Percentiles rank a stretch among this genome's conserved stretches.
These are phyloP conservation scores for Daphne laureola DNA, from an alignment of 441 rosid genomes.

Conservation along the genomic window DNA sequence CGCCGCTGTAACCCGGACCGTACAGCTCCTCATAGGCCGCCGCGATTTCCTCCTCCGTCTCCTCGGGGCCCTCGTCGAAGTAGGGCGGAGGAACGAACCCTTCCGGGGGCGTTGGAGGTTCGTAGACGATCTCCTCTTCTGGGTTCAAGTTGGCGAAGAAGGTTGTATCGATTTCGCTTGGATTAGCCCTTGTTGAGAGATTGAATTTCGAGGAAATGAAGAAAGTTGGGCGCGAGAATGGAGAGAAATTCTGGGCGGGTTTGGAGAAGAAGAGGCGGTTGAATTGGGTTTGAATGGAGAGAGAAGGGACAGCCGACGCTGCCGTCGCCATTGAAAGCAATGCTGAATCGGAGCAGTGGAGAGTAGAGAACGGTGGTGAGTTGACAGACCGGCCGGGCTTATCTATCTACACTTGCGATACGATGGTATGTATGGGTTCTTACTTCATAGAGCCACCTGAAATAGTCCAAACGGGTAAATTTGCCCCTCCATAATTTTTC, in stretches of 20 bases:
- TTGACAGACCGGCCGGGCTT: constrained; percentile 10
- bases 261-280: constrained; percentile 4
- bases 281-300: constrained; percentile 18
- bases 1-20: constrained; percentile 75
- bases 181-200: constrained; percentile 21
- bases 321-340: constrained; percentile 15
- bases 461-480: too few relatives aligned
- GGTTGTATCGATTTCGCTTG: constrained; percentile 33
- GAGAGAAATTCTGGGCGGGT: constrained; percentile 17
- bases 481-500: too few relatives aligned
- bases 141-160: constrained; percentile 44
- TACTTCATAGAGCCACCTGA: too few relatives aligned
- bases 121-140: constrained; percentile 40
- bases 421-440: too few relatives aligned
- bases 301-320: constrained; percentile 24
- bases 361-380: neutral
- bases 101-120: constrained; percentile 60
- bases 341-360: neutral
- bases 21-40: constrained; percentile 74
- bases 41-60: constrained; percentile 66
- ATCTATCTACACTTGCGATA: constrained; percentile 12
- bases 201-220: constrained; percentile 16
- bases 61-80: constrained; percentile 68
- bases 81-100: constrained; percentile 44
- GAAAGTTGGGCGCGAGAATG: constrained; percentile 16